phyloP scores from a whole-genome alignment of 257 asterid genomes.

The Fraxinus cuspidata region DNA sequence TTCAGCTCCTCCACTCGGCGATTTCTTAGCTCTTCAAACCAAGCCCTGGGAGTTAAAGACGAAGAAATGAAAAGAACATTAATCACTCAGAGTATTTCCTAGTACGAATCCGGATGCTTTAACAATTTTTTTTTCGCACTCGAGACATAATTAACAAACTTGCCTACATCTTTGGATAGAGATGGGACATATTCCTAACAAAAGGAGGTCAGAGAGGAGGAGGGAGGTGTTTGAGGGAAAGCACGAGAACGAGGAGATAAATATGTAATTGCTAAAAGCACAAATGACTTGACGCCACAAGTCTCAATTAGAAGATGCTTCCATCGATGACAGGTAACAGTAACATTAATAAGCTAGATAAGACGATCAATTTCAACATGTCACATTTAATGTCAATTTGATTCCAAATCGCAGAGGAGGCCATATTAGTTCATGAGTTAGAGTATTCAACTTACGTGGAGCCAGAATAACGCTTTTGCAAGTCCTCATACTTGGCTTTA shows the following conservation, averaged over 20 bases:
- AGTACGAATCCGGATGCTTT: neutral
- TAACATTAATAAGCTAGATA: neutral
- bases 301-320: neutral
- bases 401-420: slow-evolving; percentile 10
- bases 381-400: neutral
- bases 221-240: neutral
- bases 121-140: neutral
- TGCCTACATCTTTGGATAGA: neutral
- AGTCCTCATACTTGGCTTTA: slow-evolving; percentile 72
- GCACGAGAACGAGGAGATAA: neutral
- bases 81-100: neutral
- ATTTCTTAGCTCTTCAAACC: slow-evolving; percentile 85
- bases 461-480: slow-evolving; percentile 67
- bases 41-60: slow-evolving; percentile 49
- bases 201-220: neutral
- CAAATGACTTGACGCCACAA: slow-evolving; percentile 2
- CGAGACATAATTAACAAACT: neutral
- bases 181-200: neutral
- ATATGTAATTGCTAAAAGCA: neutral
- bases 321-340: neutral
- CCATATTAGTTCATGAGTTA: slow-evolving; percentile 10
- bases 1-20: slow-evolving; percentile 78
- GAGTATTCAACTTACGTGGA: slow-evolving; percentile 54
- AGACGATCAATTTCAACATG: neutral
- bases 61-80: slow-evolving; percentile 17